These are phyloP conservation scores for Globisporangium barbulae DNA, from an alignment of 352 stramenopile species.

Conservation along the genomic window DNA sequence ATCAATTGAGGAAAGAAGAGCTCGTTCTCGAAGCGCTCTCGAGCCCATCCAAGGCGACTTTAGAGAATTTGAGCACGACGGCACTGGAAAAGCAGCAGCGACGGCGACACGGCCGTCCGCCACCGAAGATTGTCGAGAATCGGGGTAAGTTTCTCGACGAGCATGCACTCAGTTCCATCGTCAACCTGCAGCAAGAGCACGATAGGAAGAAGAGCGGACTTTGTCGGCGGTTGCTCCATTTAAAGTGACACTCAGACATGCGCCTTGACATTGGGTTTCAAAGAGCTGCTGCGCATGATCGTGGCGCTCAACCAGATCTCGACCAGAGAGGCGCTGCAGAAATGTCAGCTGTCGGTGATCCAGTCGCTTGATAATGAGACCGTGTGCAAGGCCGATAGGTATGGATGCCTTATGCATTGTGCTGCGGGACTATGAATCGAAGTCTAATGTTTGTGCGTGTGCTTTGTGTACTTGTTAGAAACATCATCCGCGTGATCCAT, in stretches of 20 bases:
- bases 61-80: background rate
- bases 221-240: conserved; percentile 38
- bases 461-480: conserved; percentile 30
- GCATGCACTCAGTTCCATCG: conserved; percentile 22
- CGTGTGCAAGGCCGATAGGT: conserved; percentile 82
- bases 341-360: conserved; percentile 74
- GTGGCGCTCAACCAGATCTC: conserved; percentile 83
- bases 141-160: conserved; percentile 33
- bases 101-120: conserved; percentile 34
- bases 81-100: conserved; percentile 29
- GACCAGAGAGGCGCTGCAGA: conserved; percentile 62
- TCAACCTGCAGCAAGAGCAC: conserved; percentile 28
- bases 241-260: conserved; percentile 16
- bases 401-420: background rate
- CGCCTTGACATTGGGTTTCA: background rate
- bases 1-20: conserved; percentile 35
- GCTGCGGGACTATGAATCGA: background rate
- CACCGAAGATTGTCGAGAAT: conserved; percentile 33
- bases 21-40: conserved; percentile 20
- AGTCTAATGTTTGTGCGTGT: background rate
- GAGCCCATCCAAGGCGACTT: conserved; percentile 11
- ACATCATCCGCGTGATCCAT: conserved; percentile 85
- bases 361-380: conserved; percentile 80
- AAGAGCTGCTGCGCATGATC: conserved; percentile 57
- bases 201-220: conserved; percentile 35